These are phyloP conservation scores for Tulasnella sp. DNA, from an alignment of 768 basidiomycete genomes.

Conservation along the genomic window DNA sequence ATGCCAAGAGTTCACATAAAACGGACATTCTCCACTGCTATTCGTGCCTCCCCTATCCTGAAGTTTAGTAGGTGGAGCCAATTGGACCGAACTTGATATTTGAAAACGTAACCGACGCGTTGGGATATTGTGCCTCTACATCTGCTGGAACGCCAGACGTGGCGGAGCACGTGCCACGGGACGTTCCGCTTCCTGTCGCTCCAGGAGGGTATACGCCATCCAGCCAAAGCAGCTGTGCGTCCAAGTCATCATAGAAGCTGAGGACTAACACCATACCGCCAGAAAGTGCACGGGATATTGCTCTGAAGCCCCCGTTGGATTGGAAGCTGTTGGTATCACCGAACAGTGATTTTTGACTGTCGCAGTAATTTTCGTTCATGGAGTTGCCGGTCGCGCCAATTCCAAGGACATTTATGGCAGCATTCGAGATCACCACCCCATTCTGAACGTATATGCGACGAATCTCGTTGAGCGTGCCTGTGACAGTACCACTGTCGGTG, in stretches of 20 bases:
- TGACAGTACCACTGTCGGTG: constrained; percentile 8
- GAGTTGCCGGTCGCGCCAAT: constrained; percentile 43
- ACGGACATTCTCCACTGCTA: no score
- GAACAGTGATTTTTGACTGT: constrained; percentile 50
- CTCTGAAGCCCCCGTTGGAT: constrained; percentile 47
- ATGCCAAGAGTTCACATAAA: no score
- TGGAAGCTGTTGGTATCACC: constrained; percentile 51
- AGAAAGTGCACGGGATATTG: not conserved
- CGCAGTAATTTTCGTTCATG: constrained; percentile 56
- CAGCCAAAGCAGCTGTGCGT: not conserved
- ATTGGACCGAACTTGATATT: not conserved
- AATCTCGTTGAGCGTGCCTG: constrained; percentile 18
- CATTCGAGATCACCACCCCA: not conserved
- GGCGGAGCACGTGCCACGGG: not conserved
- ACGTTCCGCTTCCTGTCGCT: not conserved
- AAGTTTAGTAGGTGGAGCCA: not conserved
- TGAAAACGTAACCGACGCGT: not conserved
- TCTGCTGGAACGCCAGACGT: not conserved
- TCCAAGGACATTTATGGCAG: not conserved
- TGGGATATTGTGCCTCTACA: not conserved
- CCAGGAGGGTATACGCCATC: not conserved
- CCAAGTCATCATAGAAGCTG: not conserved
- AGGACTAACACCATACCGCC: not conserved
- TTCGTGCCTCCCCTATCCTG: no score
- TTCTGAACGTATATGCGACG: constrained; percentile 12